A percentile compares a stretch with the other conserved stretches of the same genome.
These are phyloP conservation scores for Dothideomycetes sp. DNA, from an alignment of 2,329 filamentous ascomycete species.

Conservation along the genomic window DNA sequence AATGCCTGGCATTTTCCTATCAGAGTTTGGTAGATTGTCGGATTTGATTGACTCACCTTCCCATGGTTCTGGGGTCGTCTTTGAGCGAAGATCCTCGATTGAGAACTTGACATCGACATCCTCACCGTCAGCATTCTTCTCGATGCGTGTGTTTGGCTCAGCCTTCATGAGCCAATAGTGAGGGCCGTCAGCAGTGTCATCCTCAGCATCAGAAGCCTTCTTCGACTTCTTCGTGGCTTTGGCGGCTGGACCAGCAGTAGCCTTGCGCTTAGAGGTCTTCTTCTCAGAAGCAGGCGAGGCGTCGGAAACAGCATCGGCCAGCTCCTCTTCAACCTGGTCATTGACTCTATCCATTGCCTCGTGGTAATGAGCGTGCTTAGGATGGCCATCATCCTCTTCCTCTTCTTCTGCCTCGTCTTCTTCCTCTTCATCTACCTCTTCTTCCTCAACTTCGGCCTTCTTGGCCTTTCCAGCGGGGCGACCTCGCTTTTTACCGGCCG, in stretches of 20 bases:
- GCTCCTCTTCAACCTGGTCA: background rate
- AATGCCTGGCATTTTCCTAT: slow-evolving; percentile 28
- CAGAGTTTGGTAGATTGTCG: background rate
- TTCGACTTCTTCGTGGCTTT: background rate
- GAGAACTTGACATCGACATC: slow-evolving; percentile 85
- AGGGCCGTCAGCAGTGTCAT: slow-evolving; percentile 10
- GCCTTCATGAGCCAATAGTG: slow-evolving; percentile 41
- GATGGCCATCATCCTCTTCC: background rate
- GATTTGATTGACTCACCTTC: slow-evolving; percentile 51
- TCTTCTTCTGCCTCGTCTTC: background rate
- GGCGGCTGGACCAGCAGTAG: background rate
- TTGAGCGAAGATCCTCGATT: slow-evolving; percentile 74
- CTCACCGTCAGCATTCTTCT: slow-evolving; percentile 57
- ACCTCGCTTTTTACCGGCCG: background rate
- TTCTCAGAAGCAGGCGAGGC: no score
- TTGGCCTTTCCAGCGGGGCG: background rate
- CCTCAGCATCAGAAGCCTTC: background rate
- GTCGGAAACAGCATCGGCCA: background rate
- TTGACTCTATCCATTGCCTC: background rate
- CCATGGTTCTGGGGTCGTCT: slow-evolving; percentile 75
- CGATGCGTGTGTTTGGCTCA: slow-evolving; percentile 72
- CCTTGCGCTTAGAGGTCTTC: no score
- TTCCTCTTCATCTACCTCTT: background rate
- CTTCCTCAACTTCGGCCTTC: background rate
- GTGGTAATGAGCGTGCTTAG: background rate